phyloP scores from a whole-genome alignment of 2,329 filamentous ascomycete species.

The Acrocalymma vagum region DNA sequence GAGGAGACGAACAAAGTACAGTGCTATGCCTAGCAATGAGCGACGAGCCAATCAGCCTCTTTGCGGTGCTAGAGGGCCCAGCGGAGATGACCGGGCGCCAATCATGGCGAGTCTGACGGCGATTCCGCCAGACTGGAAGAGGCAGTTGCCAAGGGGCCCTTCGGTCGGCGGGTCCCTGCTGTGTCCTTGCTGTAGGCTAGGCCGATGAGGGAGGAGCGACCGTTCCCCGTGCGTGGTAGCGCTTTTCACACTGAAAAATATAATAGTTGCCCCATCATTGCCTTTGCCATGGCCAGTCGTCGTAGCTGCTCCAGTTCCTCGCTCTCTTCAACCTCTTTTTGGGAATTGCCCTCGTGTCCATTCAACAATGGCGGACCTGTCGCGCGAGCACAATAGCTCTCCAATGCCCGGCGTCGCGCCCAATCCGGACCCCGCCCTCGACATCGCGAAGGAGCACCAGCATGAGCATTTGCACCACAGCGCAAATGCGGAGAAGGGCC shows the following conservation, averaged over 20 bases:
- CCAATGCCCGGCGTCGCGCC: constrained; percentile 39
- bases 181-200: constrained; percentile 34
- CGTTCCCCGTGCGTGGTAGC: constrained; percentile 37
- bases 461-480: constrained; percentile 50
- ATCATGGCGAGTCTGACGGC: constrained; percentile 23
- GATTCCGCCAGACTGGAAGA: constrained; percentile 36
- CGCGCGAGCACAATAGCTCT: constrained; percentile 43
- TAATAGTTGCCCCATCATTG: constrained; percentile 35
- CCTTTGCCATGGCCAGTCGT: too few species aligned
- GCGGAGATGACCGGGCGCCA: constrained; percentile 44
- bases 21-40: constrained; percentile 25
- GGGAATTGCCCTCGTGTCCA: constrained; percentile 40
- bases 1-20: too few species aligned
- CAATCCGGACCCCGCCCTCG: constrained; percentile 48
- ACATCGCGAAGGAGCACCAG: constrained; percentile 47
- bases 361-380: constrained; percentile 42
- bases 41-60: constrained; percentile 13
- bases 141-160: constrained; percentile 45
- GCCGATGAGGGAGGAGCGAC: constrained; percentile 33
- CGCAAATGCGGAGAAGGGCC: constrained; percentile 34
- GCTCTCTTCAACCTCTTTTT: constrained; percentile 25
- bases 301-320: constrained; percentile 32
- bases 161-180: constrained; percentile 25
- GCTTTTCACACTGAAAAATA: constrained; percentile 40
- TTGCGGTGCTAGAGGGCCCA: constrained; percentile 8